A percentile compares a stretch with the other conserved stretches of the same genome.
phyloP scores from a whole-genome alignment of 2,329 filamentous ascomycete species.

The Cordyceps tenuipes region DNA sequence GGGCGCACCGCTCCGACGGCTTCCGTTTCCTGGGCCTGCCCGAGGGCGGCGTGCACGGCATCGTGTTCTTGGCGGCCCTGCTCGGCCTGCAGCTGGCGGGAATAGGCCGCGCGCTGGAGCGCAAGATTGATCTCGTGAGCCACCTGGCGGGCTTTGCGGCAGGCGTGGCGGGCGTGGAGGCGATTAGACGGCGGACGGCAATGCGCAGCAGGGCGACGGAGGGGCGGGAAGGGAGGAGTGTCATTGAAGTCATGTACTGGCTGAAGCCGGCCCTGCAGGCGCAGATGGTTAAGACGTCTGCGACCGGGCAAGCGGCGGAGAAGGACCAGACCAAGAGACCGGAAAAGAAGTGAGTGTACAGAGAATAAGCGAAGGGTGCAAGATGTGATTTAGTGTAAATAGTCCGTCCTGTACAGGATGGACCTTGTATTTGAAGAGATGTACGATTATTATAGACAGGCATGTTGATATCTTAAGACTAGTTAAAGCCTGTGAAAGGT shows the following conservation, averaged over 20 bases:
- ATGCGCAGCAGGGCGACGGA: slow-evolving; percentile 9
- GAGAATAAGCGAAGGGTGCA: too few relatives aligned
- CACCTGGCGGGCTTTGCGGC: slow-evolving; percentile 44
- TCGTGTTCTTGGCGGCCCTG: slow-evolving; percentile 44
- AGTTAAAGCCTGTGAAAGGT: too few relatives aligned
- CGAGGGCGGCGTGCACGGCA: slow-evolving; percentile 47
- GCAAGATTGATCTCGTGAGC: slow-evolving; percentile 42
- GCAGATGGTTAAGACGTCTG: background rate
- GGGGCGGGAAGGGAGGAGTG: slow-evolving; percentile 11
- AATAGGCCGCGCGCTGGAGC: slow-evolving; percentile 33
- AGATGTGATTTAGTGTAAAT: too few relatives aligned
- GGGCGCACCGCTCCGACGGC: slow-evolving; percentile 46
- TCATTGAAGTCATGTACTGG: slow-evolving; percentile 10
- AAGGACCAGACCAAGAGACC: background rate
- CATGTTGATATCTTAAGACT: too few relatives aligned
- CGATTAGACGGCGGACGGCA: slow-evolving; percentile 18
- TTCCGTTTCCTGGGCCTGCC: slow-evolving; percentile 51
- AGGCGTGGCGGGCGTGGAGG: slow-evolving; percentile 35
- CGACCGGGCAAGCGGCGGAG: background rate
- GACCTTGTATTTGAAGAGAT: too few relatives aligned
- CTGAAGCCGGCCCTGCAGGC: background rate
- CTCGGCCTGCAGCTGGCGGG: slow-evolving; percentile 42
- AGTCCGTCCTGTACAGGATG: too few relatives aligned
- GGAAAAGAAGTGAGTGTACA: background rate
- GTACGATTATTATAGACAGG: too few relatives aligned